Conservation (phyloP, 1,284 basidiomycete genomes). For the Rhizoctonia solani region DNA sequence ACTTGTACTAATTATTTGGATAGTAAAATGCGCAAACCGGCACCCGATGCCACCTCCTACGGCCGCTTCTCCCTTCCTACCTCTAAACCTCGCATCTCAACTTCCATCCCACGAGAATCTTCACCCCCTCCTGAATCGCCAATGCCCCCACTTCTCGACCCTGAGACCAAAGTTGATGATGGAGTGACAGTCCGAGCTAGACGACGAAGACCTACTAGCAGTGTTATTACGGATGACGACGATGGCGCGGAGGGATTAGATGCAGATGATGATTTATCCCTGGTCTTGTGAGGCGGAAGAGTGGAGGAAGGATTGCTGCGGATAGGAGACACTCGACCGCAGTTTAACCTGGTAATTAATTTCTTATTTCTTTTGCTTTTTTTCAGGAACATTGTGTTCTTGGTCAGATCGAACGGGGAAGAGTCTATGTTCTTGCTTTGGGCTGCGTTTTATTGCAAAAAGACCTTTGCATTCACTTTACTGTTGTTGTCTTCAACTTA, state of each 20-base stretch:
- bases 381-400: not conserved
- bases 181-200: constrained; percentile 11
- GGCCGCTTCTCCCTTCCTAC: constrained; percentile 53
- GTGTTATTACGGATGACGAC: not conserved
- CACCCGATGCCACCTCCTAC: constrained; percentile 14
- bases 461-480: no score
- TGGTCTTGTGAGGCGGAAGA: constrained; percentile 16
- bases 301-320: constrained; percentile 1
- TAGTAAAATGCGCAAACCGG: constrained; percentile 89
- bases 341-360: not conserved
- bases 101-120: constrained; percentile 12
- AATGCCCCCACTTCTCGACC: constrained; percentile 5
- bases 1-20: constrained; percentile 35
- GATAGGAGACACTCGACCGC: constrained; percentile 25
- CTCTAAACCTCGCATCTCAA: constrained; percentile 39
- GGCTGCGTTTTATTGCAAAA: no score
- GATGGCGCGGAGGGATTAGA: constrained; percentile 8
- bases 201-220: constrained; percentile 7
- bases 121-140: constrained; percentile 22
- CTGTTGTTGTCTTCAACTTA: no score
- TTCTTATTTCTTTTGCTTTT: not conserved
- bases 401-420: no score
- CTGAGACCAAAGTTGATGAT: not conserved
- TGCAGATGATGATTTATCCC: constrained; percentile 26
- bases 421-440: no score